A percentile compares a stretch with the other conserved stretches of the same genome.
Conservation (phyloP, 257 asterid species). For the Salvia hispanica region DNA sequence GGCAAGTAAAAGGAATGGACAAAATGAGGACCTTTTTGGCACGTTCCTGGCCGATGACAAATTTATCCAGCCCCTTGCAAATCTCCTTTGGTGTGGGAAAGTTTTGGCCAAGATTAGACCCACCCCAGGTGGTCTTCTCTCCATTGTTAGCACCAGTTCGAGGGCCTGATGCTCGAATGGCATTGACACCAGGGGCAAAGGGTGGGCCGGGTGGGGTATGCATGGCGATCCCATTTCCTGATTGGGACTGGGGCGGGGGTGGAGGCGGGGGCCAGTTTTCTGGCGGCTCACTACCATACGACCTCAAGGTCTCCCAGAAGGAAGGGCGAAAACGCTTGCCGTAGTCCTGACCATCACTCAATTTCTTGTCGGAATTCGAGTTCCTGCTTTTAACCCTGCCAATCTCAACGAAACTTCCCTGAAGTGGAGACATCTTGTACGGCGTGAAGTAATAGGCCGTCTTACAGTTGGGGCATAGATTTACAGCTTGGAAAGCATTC, state of each 20-base stretch:
- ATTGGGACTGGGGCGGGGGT: slow-evolving; percentile 30
- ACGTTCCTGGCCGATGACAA: slow-evolving; percentile 89
- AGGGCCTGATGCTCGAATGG: slow-evolving; percentile 53
- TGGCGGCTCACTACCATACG: slow-evolving; percentile 73
- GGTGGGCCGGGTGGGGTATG: slow-evolving; percentile 96
- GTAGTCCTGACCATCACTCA: slow-evolving; percentile 47
- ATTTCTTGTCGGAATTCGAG: slow-evolving; percentile 51
- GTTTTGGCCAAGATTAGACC: slow-evolving; percentile 74
- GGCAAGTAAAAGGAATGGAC: slow-evolving; percentile 3
- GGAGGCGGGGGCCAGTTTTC: slow-evolving; percentile 65
- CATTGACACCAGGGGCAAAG: slow-evolving; percentile 80
- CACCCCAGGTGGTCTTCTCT: slow-evolving; percentile 82
- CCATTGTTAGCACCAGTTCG: slow-evolving; percentile 40
- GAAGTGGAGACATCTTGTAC: slow-evolving; percentile 72
- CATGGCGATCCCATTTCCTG: slow-evolving; percentile 73
- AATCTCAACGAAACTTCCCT: slow-evolving; percentile 85
- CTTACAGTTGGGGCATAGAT: slow-evolving; percentile 89
- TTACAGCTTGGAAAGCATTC: slow-evolving; percentile 67
- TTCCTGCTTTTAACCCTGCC: slow-evolving; percentile 64
- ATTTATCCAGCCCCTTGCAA: slow-evolving; percentile 84
- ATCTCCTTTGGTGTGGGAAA: slow-evolving; percentile 95
- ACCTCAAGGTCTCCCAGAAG: slow-evolving; percentile 80
- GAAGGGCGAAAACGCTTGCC: slow-evolving; percentile 60
- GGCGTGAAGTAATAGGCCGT: slow-evolving; percentile 85
- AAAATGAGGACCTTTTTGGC: slow-evolving; percentile 76